Percentiles rank a stretch among this genome's conserved stretches.
These are phyloP conservation scores for Microbotryum intermedium DNA, from an alignment of 1,284 basidiomycete genomes.

Conservation along the genomic window DNA sequence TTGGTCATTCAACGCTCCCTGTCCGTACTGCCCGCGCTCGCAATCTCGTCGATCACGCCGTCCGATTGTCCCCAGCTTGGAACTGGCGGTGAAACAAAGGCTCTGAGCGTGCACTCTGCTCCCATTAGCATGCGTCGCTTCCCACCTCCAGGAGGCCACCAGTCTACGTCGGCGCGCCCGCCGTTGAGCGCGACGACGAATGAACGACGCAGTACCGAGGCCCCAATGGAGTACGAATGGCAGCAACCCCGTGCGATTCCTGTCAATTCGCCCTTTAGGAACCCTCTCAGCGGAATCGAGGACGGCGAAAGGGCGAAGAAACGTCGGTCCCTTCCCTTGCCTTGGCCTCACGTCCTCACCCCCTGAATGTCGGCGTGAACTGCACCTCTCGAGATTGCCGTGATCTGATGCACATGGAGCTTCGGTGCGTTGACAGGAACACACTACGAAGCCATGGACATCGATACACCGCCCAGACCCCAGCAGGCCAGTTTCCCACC, in stretches of 20 bases:
- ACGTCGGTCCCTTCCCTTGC: slow-evolving; percentile 6
- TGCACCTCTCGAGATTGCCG: accelerated
- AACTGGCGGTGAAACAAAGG: not conserved
- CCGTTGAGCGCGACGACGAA: slow-evolving; percentile 1
- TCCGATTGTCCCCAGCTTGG: no score
- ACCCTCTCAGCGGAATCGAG: not conserved
- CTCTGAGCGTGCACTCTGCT: not conserved
- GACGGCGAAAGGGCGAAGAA: slow-evolving; percentile 19
- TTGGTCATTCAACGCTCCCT: no score
- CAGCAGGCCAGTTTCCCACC: slow-evolving; percentile 3
- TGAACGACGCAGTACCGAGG: slow-evolving; percentile 9
- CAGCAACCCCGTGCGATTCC: slow-evolving; percentile 17
- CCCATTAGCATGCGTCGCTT: slow-evolving; percentile 16
- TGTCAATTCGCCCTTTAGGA: slow-evolving; percentile 4
- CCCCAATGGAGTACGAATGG: slow-evolving; percentile 31
- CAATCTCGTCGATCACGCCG: no score
- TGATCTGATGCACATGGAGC: not conserved
- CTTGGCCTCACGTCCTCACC: no score
- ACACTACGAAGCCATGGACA: slow-evolving; percentile 31
- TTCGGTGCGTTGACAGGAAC: slow-evolving; percentile 7
- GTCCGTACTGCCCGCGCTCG: no score
- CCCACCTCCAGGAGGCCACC: slow-evolving; percentile 8
- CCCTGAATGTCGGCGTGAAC: no score
- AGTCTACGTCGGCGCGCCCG: not conserved
- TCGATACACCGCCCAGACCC: slow-evolving; percentile 26